Conservation (phyloP, 2,329 filamentous ascomycete species). For the Dothistroma pini region DNA sequence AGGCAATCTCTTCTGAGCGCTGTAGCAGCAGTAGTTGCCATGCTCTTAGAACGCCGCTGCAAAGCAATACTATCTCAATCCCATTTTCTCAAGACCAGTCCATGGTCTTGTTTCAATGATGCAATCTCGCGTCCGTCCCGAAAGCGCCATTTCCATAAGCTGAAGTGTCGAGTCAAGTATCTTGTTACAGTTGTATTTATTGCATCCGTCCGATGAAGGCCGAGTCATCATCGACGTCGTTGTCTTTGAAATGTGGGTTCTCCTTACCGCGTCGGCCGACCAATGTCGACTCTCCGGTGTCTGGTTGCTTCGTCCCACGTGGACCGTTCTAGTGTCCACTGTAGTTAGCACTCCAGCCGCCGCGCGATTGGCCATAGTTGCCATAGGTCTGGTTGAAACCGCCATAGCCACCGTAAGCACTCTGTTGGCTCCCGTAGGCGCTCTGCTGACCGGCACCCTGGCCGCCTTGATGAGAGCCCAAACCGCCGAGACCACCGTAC, state of each 20-base stretch:
- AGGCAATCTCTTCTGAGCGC: slow-evolving; percentile 1
- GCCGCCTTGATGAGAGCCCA: slow-evolving; percentile 43
- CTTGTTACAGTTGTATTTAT: slow-evolving; percentile 7
- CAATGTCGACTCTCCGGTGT: background rate
- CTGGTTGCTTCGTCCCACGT: background rate
- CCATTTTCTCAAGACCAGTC: slow-evolving; percentile 6
- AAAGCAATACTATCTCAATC: slow-evolving; percentile 8
- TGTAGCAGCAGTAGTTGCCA: background rate
- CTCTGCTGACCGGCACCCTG: slow-evolving; percentile 43
- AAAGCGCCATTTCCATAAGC: slow-evolving; percentile 4
- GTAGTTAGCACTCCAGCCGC: slow-evolving; percentile 37
- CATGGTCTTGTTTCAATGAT: background rate
- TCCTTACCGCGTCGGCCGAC: background rate
- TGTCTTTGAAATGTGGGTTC: background rate
- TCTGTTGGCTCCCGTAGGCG: slow-evolving; percentile 37
- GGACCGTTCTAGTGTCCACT: slow-evolving; percentile 24
- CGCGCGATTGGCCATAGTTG: slow-evolving; percentile 27
- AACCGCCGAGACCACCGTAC: slow-evolving; percentile 51
- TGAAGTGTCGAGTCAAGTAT: slow-evolving; percentile 8
- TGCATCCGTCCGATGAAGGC: background rate
- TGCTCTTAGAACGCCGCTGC: background rate
- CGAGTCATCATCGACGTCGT: background rate
- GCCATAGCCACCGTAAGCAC: slow-evolving; percentile 34
- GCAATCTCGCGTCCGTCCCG: slow-evolving; percentile 4
- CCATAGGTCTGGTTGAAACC: slow-evolving; percentile 36